Base-by-base conservation (phyloP, 2,329 filamentous ascomycete species). In the Ophiostoma sp. region DNA sequence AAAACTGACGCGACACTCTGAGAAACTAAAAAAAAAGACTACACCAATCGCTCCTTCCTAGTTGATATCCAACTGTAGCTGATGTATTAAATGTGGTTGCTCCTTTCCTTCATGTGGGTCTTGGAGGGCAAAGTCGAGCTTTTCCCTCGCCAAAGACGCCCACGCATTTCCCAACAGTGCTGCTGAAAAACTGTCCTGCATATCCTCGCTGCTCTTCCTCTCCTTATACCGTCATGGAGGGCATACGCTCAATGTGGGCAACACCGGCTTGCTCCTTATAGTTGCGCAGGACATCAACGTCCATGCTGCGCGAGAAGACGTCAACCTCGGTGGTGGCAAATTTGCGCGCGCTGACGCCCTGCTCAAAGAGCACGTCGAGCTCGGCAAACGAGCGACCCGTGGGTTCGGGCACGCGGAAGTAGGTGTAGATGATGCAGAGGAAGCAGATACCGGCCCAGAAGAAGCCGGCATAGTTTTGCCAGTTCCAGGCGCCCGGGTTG, bases 401-500 rank as follows among this genome's bases (percentile, higher is more conserved):
- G 0, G 94, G 93, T 80, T 97, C 94, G 0, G 94, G 94, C 0
- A 95, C 85, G 15, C 92, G 88, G 85, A 94, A 95, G 79, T 90
- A 95, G 0, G 91, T 92, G 83, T 95, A 97, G 19, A 96, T 83
- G 78, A 95, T 89, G 83, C 93, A 96, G 72, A 90, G 82, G 83
- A 94, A 93, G 82, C 93, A 95, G 73, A 93, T 90, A 0, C 91
- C 92, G 17, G 89, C 91, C 92, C 94, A 94, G 85, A 97, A 97
- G 84, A 97, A 97, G 36, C 94, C 94, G 0, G 94, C 89, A 78
- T 88, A 96, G 83, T 96, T 96, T 75, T 89, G 87, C 94, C 94
- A 97, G 82, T 97, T 85, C 94, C 95, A 97, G 0, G 90, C 92
- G 0, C 85, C 87, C 0, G 94, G 93, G 83, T 97, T 97, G 57